phyloP scores from a whole-genome alignment of 495 filamentous ascomycete genomes.

The Stereocaulon alpinum region DNA sequence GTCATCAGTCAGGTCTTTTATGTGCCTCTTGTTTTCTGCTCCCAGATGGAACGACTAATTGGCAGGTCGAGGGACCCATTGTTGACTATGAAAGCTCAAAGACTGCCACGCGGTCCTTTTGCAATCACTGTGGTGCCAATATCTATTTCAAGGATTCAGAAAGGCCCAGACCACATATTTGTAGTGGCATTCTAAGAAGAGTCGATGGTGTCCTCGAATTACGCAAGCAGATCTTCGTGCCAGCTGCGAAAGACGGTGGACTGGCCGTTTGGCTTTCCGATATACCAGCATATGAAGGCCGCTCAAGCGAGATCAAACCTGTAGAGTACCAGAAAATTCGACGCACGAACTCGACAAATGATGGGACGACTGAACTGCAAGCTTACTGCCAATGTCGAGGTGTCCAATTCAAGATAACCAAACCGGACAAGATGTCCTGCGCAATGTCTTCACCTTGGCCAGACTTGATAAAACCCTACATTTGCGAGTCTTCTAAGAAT shows the following conservation, averaged over 20 bases:
- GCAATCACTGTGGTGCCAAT: conserved; percentile 57
- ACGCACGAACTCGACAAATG: not conserved
- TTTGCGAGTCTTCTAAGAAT: conserved; percentile 23
- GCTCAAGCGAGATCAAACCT: conserved; percentile 10
- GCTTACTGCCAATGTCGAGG: conserved; percentile 43
- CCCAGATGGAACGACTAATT: conserved; percentile 26
- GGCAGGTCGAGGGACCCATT: conserved; percentile 28
- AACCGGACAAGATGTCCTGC: conserved; percentile 21
- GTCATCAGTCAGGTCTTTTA: conserved; percentile 47
- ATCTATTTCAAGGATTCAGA: conserved; percentile 32
- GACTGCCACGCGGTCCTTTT: conserved; percentile 51
- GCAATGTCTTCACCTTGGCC: not conserved
- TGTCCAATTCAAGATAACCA: conserved; percentile 33
- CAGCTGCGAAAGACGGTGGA: conserved; percentile 49
- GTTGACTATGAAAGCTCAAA: conserved; percentile 39
- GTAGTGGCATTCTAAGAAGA: conserved; percentile 32
- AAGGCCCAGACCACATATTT: conserved; percentile 30
- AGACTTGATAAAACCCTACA: conserved; percentile 18
- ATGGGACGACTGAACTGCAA: conserved; percentile 19
- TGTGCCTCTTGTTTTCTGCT: conserved; percentile 40
- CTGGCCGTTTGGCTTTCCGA: conserved; percentile 27
- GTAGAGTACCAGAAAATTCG: conserved; percentile 17
- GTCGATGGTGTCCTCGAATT: conserved; percentile 30
- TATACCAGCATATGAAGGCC: conserved; percentile 19
- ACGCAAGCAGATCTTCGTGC: conserved; percentile 37